Evolutionary conservation across 257 asterid genomes (phyloP).

Genomic region (Solanum clarkiae): DNA sequence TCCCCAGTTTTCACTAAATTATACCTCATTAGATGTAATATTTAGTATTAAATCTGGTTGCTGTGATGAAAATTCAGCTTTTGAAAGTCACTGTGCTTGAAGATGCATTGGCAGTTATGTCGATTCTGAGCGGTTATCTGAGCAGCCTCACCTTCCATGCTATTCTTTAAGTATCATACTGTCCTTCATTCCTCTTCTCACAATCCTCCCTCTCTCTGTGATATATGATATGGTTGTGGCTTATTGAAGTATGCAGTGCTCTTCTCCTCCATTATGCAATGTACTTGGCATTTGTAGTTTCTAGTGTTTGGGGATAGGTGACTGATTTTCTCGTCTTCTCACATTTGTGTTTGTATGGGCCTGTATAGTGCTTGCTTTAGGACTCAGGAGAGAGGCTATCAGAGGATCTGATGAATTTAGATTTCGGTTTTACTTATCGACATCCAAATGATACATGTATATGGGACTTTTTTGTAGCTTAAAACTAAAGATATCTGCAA

Average conservation of each 20-base stretch:
- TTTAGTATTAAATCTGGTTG: neutral
- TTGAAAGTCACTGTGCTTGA: neutral
- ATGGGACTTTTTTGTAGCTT: neutral
- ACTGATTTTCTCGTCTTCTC: neutral
- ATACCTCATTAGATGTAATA: neutral
- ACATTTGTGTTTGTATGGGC: neutral
- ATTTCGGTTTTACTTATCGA: neutral
- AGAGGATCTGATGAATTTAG: neutral
- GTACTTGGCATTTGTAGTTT: neutral
- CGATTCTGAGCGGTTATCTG: slow-evolving; percentile 26
- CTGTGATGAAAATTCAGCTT: slow-evolving; percentile 12
- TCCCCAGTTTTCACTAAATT: neutral
- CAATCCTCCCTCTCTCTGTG: neutral
- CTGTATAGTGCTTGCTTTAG: neutral
- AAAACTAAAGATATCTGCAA: neutral
- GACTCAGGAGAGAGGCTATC: neutral
- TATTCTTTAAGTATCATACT: neutral
- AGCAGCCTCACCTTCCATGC: slow-evolving; percentile 4
- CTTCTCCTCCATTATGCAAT: neutral
- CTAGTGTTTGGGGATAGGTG: neutral
- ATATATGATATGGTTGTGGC: neutral
- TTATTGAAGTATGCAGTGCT: neutral
- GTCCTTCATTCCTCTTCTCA: neutral
- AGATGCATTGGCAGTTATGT: slow-evolving; percentile 6
- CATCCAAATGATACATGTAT: neutral